Base-by-base conservation (phyloP, 495 filamentous ascomycete genomes). In the Penicillium ochrochloron region DNA sequence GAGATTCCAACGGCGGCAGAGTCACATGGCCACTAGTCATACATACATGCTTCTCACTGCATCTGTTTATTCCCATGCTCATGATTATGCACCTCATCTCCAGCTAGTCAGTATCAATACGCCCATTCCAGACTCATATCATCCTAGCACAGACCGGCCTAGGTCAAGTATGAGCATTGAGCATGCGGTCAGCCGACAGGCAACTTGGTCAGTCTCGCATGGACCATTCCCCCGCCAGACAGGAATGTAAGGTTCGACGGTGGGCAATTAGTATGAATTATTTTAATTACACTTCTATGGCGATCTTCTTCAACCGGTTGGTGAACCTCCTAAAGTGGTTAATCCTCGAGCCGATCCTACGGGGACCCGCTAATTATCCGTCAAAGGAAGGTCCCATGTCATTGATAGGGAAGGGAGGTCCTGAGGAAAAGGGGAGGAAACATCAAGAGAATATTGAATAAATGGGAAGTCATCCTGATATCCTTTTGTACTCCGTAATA, bases 201-300 rank as follows among this genome's bases (percentile, higher is more conserved):
- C 59, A 46, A 63, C 60, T 55, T 50, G n/a, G n/a, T 23, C 2
- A 50, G 51, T 66, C 5, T 27, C 61, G 67, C 64, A 66, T 63
- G 37, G 60, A 17, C 64, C 60, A 61, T 55, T 54, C 64, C 66
- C 66, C 67, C 56, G 56, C 66, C 23, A 56, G 57, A 63, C 10
- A 60, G 53, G 58, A 69, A 66, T 60, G 59, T 21, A 69, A 58
- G 60, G 52, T 69, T 69, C 48, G 60, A 66, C 48, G 62, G 37
- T 34, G 57, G 50, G 29, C 54, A 44, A 53, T 41, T 57, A 57
- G 37, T 41, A 41, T 33, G 8, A 33, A 33, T 33, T 33, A 7
- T 3, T 33, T 33, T 7, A 44, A 57, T 41, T 57, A 52, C 37
- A 41, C 25, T 50, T 62, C 27, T 14, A 37, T 31, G 42, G 41